Conservation (phyloP, 441 rosid species). For the Croton laevigatus region DNA sequence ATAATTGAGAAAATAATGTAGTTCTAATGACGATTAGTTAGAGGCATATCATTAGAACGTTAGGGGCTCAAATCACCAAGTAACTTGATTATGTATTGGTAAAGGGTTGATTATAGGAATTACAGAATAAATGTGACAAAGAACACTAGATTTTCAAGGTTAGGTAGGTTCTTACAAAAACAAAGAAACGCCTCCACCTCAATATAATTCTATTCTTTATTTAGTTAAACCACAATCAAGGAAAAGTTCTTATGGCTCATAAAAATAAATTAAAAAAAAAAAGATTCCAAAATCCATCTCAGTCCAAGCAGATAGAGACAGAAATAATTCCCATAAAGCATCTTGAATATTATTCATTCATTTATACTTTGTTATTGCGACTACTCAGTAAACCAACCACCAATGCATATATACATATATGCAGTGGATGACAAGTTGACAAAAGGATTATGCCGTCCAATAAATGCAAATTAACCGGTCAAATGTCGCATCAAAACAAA, state of each 20-base stretch:
- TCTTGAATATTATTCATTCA: slow-evolving; percentile 4
- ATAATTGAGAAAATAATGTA: not conserved
- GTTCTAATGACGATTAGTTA: not conserved
- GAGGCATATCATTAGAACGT: not conserved
- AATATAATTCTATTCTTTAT: not conserved
- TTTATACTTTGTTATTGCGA: slow-evolving; percentile 1
- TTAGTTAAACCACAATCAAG: not conserved
- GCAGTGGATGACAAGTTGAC: slow-evolving; percentile 19
- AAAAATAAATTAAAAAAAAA: not conserved
- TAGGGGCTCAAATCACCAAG: not conserved
- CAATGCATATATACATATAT: slow-evolving; percentile 10
- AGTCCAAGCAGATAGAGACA: not conserved
- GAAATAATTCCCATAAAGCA: slow-evolving; percentile 1
- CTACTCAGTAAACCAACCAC: slow-evolving; percentile 13
- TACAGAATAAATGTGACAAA: not conserved
- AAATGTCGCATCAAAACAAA: slow-evolving; percentile 24
- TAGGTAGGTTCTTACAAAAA: not conserved
- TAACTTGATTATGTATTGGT: not conserved
- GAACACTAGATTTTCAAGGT: not conserved
- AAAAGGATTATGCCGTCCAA: slow-evolving; percentile 25
- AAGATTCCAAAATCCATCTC: not conserved
- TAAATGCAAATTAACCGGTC: slow-evolving; percentile 30
- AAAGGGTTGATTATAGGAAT: not conserved
- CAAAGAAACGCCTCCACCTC: not conserved
- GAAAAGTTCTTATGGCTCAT: not conserved